Evolutionary conservation across 208 protist genomes (phyloP), one percentile per base, ranked within the genome.

Genomic region (Wallacemonas sp.): DNA sequence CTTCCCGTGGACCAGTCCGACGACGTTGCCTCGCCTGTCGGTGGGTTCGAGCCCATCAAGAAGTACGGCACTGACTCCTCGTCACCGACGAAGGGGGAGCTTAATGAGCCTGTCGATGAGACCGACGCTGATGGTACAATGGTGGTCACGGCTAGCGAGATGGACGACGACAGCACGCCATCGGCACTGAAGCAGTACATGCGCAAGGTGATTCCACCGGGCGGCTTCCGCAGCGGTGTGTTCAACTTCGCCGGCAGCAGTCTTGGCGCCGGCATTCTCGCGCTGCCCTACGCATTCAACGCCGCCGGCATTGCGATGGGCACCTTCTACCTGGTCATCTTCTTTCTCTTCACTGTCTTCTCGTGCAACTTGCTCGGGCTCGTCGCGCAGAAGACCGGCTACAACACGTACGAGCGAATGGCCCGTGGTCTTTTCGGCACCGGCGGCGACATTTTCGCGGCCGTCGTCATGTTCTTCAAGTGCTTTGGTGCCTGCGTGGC

Each of bases 401-500:
- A 81, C 36, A 67, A 69, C 23, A 86, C 76, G 65, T 94, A 91
- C 81, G 86, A 92, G 54, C 72, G 74, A 25, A 79, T 86, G 33
- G 77, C 70, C 8, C 73, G 76, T 8, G 29, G 70, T 29, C 71
- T 94, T 12, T 85, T 90, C 32, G 84, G 82, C 20, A 46, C 38
- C 2, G 74, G 79, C 25, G 75, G 71, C 14, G 86, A 89, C 59
- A 68, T 80, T 61, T 88, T 94, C 62, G 70, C 72, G 0, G 81
- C 76, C 12, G 61, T 82, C 29, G 78, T 91, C 52, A 92, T 91
- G 76, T 85, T 90, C 52, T 20, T 90, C 28, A 90, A 86, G 52
- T 92, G 88, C 61, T 86, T 88, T 26, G 86, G 86, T 48, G 81
- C 83, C n/a, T 88, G 80, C 41, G 71, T 94, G 23, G 76, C 86